Conservation (phyloP, 192 early-diverging fungal species). For the Umbelopsis sp. region DNA sequence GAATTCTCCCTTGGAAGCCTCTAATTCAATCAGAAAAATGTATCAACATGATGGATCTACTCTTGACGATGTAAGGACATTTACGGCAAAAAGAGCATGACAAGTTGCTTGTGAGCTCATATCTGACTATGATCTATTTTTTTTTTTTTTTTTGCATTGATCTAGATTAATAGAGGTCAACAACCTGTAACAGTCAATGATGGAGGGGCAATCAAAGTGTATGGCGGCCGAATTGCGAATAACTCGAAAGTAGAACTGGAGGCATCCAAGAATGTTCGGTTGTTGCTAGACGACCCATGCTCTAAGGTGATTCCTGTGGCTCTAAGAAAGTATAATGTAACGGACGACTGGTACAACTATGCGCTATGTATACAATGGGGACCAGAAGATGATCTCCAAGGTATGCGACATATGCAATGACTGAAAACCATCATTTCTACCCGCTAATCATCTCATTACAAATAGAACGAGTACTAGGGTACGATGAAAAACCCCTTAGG, state of each 20-base stretch:
- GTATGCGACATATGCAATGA: slow-evolving; percentile 30
- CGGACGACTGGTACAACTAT: slow-evolving; percentile 85
- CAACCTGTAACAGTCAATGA: slow-evolving; percentile 39
- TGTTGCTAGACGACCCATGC: slow-evolving; percentile 81
- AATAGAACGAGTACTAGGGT: slow-evolving; percentile 67
- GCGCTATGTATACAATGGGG: slow-evolving; percentile 81
- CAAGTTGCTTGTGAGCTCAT: too few relatives aligned
- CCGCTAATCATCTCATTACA: not conserved
- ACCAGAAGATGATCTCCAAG: slow-evolving; percentile 50
- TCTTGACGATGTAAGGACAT: not conserved
- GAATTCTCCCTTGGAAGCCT: not conserved
- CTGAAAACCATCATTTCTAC: not conserved
- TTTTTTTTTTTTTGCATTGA: not conserved
- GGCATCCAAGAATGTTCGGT: slow-evolving; percentile 84
- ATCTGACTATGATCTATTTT: not conserved
- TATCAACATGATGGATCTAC: not conserved
- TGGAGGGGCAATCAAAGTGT: slow-evolving; percentile 80
- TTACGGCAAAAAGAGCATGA: not conserved
- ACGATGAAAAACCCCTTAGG: slow-evolving; percentile 79
- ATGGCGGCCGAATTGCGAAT: slow-evolving; percentile 68
- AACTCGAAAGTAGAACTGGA: slow-evolving; percentile 52
- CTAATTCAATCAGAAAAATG: not conserved
- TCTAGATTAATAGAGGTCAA: not conserved
- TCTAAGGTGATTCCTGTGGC: slow-evolving; percentile 83
- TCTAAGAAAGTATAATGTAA: slow-evolving; percentile 90